Conservation (phyloP, 2,329 filamentous ascomycete species). For the Apiospora malaysiana region DNA sequence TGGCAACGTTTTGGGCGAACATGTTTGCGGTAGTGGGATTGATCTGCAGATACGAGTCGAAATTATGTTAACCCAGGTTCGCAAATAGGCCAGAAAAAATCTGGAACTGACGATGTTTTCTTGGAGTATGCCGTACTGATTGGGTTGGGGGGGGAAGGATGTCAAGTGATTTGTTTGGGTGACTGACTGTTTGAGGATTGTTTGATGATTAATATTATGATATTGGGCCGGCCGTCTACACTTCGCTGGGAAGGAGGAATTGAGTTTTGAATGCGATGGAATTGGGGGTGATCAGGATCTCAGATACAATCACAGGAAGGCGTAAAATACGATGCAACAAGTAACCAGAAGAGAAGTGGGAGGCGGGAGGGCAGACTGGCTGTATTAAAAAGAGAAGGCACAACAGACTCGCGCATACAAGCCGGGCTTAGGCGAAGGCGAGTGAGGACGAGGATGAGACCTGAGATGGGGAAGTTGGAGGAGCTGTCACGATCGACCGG, state of each 20-base stretch:
- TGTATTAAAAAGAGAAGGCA: conserved; percentile 7
- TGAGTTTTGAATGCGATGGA: not conserved
- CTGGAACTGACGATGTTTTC: not conserved
- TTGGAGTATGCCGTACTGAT: not conserved
- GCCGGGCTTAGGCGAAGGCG: conserved; percentile 4
- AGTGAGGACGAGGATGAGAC: conserved; percentile 14
- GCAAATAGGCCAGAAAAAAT: not conserved
- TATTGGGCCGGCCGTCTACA: conserved; percentile 11
- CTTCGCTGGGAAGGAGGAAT: conserved; percentile 12
- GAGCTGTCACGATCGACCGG: conserved; percentile 5
- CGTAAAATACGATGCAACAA: not conserved
- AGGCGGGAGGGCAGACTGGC: not conserved
- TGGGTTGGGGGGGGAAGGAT: not conserved
- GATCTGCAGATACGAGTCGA: not conserved
- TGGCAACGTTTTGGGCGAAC: conserved; percentile 40
- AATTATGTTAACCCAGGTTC: not conserved
- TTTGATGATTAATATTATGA: not conserved
- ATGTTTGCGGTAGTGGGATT: conserved; percentile 28
- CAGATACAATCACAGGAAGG: conserved; percentile 13
- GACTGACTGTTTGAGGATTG: conserved; percentile 8
- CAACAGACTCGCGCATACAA: not conserved
- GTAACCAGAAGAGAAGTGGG: not conserved
- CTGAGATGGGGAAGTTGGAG: conserved; percentile 17
- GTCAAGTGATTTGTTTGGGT: not conserved
- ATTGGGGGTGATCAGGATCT: conserved; percentile 1